A percentile compares a stretch with the other conserved stretches of the same genome.
Evolutionary conservation across 805 yeast genomes (phyloP).

Genomic region (Saccharomycopsis fibuligera): DNA sequence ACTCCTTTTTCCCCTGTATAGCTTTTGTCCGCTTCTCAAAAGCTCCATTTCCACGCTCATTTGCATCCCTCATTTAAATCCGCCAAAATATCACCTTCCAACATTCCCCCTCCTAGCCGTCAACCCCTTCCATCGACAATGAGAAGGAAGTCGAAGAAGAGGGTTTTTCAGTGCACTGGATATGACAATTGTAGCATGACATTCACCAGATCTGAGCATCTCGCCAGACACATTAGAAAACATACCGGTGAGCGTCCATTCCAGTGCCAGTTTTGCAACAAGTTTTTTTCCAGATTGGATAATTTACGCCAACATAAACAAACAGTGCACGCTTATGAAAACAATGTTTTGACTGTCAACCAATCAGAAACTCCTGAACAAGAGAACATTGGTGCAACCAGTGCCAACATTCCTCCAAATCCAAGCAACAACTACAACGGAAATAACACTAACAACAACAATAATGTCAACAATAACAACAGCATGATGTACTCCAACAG

Average conservation of each 20-base stretch:
- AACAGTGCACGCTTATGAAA: slow-evolving; percentile 55
- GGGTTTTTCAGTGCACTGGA: slow-evolving; percentile 80
- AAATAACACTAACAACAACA: too few relatives aligned
- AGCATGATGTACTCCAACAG: too few relatives aligned
- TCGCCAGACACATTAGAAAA: slow-evolving; percentile 86
- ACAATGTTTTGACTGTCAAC: slow-evolving; percentile 1
- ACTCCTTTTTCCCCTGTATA: too few relatives aligned
- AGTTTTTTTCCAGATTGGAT: slow-evolving; percentile 77
- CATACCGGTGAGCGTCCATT: slow-evolving; percentile 95
- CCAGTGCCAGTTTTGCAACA: slow-evolving; percentile 74
- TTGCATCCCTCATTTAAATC: background rate
- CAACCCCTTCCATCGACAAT: background rate
- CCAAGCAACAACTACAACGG: too few relatives aligned
- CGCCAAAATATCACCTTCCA: background rate
- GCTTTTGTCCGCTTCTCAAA: background rate
- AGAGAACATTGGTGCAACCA: too few relatives aligned
- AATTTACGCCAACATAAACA: slow-evolving; percentile 88
- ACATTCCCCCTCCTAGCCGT: background rate
- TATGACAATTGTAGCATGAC: slow-evolving; percentile 84
- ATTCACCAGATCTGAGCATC: slow-evolving; percentile 85
- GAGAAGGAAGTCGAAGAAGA: slow-evolving; percentile 44
- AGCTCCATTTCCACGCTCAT: background rate
- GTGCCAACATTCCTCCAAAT: too few relatives aligned
- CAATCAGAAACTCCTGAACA: too few relatives aligned
- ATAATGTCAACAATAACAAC: too few relatives aligned